Evolutionary conservation across 1,284 basidiomycete genomes (phyloP), one percentile per base, ranked within the genome.

Genomic region (Anthracocystis setariae): DNA sequence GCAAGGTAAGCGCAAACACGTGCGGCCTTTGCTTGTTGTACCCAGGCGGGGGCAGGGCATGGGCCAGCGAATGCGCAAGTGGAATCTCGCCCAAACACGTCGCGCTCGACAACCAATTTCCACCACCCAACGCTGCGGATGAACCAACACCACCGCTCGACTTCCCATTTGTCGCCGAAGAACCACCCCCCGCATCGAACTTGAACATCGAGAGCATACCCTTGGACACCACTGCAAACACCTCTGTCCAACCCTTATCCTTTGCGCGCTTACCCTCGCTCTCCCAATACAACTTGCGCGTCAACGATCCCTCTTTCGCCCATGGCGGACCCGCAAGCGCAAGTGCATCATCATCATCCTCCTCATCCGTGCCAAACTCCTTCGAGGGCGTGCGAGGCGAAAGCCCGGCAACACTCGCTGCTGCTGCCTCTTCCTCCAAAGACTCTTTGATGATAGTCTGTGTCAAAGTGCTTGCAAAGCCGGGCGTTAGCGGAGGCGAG

Each of bases 261-360:
- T 88, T 92, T 17, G 92, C 89, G 24, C 92, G 86, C 82, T 92
- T 94, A 10, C 90, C 90, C 0, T 88, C 86, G 3, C 88, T 87
- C 79, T 97, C 94, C 89, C 91, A 94, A 82, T 95, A 96, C 71
- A 94, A 91, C 82, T 97, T 98, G 33, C 94, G 89, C 72, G 90
- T 91, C 3, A 98, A 87, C 86, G 94, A 91, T 15, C 95, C 95
- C 83, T 98, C 95, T 83, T 98, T 98, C 0, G 95, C 95, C 95
- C 95, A 98, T 0, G 95, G 95, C 3, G 95, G 90, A 23, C 95
- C 95, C 12, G 96, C 88, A 33, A 98, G 86, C 0, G 95, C 94
- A 12, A 98, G 87, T 84, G 97, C 93, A 80, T 97, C 94, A 80
- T 98, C 94, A 25, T 65, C 68, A 17, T 71, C 59, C 27, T 73